Base-by-base conservation (phyloP, 176 grass and related monocot genomes). In the Musa itinerans region DNA sequence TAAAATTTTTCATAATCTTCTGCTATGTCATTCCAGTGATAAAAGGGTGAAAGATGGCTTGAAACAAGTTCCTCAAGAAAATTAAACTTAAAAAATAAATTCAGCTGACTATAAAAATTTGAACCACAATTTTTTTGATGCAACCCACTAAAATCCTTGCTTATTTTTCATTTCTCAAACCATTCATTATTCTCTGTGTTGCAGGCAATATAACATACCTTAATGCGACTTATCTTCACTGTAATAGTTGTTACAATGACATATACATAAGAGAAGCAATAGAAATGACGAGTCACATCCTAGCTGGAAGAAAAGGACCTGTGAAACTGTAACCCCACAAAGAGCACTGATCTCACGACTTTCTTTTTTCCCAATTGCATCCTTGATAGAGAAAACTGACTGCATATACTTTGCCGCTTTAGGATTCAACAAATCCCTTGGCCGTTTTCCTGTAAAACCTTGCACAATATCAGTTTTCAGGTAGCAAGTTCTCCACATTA, bases 381-480 rank as follows among this genome's bases (percentile, higher is more conserved):
- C 95, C 83, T 99, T 99, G 69, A 94, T 81, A 52, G 95, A 92
- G 78, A 99, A 99, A 89, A 99, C 75, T 61, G 95, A 99, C 74
- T 94, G 95, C 90, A 99, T 89, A 70, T 75, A 91, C 52, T 89
- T 91, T 17, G 86, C 81, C 63, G 95, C 81, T 87, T 99, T 99
- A 73, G 95, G 90, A 76, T 91, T 93, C 81, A 99, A 86, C 84
- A 91, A 85, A 83, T 94, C 95, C 52, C 88, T 85, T 61, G 95
- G 95, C n/a, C 77, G 93, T 86, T 94, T 99, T 71, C 95, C 94
- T 98, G 77, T 52, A 81, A 81, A 83, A 58, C 58, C 69, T 76
- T 17, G 73, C 78, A 23, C 49, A 68, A 1, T 58, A 58, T 85
- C 51, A 91, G 78, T 62, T 68, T 82, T 70, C 56, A 57, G 34